A percentile compares a stretch with the other conserved stretches of the same genome.
Conservation (phyloP, 2,329 filamentous ascomycete species). For the Rasamsonia emersonii region DNA sequence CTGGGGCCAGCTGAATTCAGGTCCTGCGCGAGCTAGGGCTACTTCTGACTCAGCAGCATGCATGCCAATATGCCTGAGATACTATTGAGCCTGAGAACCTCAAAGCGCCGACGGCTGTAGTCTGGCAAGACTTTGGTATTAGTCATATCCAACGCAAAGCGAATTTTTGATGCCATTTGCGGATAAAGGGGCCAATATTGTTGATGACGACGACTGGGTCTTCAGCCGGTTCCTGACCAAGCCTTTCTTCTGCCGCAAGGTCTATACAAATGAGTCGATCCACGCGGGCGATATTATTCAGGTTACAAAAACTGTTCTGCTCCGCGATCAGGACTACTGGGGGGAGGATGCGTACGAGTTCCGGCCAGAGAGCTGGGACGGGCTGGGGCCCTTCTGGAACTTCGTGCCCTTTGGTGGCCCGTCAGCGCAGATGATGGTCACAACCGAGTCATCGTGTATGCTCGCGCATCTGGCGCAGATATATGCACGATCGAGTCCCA, state of each 20-base stretch:
- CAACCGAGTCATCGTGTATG: conserved; percentile 6
- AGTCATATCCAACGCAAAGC: conserved; percentile 39
- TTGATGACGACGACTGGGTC: conserved; percentile 8
- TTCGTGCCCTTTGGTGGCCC: conserved; percentile 1
- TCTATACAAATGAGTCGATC: conserved; percentile 42
- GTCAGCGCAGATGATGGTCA: conserved; percentile 10
- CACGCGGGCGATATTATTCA: conserved; percentile 54
- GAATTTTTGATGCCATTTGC: conserved; percentile 2
- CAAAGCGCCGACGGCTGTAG: conserved; percentile 73
- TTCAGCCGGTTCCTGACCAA: conserved; percentile 8
- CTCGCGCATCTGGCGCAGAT: conserved; percentile 3
- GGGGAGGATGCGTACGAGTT: conserved; percentile 42
- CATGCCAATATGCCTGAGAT: conserved; percentile 1
- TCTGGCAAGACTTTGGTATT: conserved; percentile 76
- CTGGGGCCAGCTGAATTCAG: not conserved
- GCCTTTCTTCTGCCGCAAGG: conserved; percentile 8
- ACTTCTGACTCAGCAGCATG: not conserved
- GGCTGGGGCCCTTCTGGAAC: conserved; percentile 4
- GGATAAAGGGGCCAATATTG: conserved; percentile 5
- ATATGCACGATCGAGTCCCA: not conserved
- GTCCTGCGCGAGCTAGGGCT: too few species aligned
- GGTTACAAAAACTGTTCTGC: conserved; percentile 42
- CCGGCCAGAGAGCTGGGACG: conserved; percentile 39
- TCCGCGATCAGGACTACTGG: conserved; percentile 41
- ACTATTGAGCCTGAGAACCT: conserved; percentile 52